Evolutionary conservation across 73 alveolate species (phyloP).

Genomic region (Paramecium sexaurelia): DNA sequence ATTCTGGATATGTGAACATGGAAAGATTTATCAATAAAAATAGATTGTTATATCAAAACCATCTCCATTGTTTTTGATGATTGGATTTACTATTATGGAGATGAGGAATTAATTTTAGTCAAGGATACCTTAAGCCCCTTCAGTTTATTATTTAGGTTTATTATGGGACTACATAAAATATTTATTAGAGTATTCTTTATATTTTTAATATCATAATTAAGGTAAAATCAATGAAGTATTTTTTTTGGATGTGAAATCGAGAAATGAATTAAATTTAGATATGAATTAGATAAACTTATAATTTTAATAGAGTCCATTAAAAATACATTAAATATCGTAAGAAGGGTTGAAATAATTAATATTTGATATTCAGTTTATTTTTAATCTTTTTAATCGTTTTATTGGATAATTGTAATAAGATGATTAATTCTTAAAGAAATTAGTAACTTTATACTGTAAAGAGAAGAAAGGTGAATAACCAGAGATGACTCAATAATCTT

Average conservation of each 20-base stretch:
- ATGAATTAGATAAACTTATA: constrained; percentile 25
- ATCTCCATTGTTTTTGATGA: constrained; percentile 9
- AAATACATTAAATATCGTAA: not conserved
- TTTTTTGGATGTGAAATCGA: not conserved
- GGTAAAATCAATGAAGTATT: constrained; percentile 46
- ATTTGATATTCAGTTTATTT: not conserved
- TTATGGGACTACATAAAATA: constrained; percentile 38
- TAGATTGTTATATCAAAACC: not conserved
- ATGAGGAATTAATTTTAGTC: not conserved
- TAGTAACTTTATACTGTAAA: not conserved
- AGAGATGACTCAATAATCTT: not conserved
- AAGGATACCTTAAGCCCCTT: not conserved
- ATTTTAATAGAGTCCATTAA: not conserved
- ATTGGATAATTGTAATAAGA: not conserved
- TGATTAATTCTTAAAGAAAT: constrained; percentile 5
- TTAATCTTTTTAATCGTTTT: not conserved
- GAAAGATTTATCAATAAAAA: not conserved
- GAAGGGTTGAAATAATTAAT: constrained; percentile 17
- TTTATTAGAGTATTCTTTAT: constrained; percentile 16
- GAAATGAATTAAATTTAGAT: constrained; percentile 16
- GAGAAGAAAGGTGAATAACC: constrained; percentile 22
- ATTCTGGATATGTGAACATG: constrained; percentile 24
- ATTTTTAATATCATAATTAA: not conserved
- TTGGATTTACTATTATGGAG: not conserved
- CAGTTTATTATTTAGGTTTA: not conserved